These are phyloP conservation scores for Guillardia theta DNA, from an alignment of 78 protist species.

Conservation along the genomic window DNA sequence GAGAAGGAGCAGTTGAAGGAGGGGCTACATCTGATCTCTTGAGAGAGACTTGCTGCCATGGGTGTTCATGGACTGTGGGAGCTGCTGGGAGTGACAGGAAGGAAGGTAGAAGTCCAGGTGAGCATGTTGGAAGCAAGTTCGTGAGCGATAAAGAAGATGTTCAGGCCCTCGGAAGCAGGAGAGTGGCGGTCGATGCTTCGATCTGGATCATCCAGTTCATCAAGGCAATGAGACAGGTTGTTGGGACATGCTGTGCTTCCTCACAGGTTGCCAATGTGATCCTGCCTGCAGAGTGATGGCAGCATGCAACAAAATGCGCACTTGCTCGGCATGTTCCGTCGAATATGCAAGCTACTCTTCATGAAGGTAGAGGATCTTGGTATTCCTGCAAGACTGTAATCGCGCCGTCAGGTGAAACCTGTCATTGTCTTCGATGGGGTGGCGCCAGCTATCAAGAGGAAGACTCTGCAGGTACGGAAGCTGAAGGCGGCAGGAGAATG, in stretches of 20 bases:
- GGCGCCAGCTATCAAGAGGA: neutral
- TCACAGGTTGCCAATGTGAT: conserved; percentile 60
- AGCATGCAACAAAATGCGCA: conserved; percentile 58
- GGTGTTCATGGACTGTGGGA: conserved; percentile 76
- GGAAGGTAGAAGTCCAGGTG: neutral
- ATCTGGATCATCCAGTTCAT: conserved; percentile 56
- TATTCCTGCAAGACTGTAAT: neutral
- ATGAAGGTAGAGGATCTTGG: neutral
- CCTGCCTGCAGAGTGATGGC: conserved; percentile 49
- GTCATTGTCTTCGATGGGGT: conserved; percentile 76
- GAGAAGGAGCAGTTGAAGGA: too few species aligned
- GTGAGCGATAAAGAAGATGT: neutral
- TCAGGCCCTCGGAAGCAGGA: conserved; percentile 35
- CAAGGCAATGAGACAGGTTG: neutral
- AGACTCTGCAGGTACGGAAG: neutral
- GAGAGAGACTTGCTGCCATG: conserved; percentile 44
- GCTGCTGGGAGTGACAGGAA: conserved; percentile 54
- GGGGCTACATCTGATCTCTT: too few species aligned
- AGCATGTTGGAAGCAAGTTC: neutral
- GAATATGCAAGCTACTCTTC: conserved; percentile 57
- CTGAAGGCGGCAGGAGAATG: neutral
- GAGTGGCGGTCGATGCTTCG: conserved; percentile 65
- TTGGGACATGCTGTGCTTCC: neutral
- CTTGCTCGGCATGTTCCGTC: conserved; percentile 58
- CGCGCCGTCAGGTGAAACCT: conserved; percentile 37